Percentiles rank a stretch among this genome's conserved stretches.
These are phyloP conservation scores for Lentinula detonsa DNA, from an alignment of 768 basidiomycete genomes.

Conservation along the genomic window DNA sequence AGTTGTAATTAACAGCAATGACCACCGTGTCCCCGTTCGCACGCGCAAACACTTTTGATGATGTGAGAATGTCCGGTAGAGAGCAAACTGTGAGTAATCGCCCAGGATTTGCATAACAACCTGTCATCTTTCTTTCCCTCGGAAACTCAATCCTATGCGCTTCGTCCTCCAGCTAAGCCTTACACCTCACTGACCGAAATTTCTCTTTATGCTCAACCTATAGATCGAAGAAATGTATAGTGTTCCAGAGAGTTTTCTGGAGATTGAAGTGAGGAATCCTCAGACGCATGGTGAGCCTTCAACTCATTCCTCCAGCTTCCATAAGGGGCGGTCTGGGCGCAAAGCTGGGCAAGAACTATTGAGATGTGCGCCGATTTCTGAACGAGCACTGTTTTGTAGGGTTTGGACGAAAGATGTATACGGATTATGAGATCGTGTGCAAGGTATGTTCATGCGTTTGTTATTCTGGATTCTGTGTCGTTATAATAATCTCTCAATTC, in stretches of 20 bases:
- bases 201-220: neutral
- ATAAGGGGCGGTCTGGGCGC: neutral
- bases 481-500: neutral
- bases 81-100: slow-evolving; percentile 51
- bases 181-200: neutral
- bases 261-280: slow-evolving; percentile 96
- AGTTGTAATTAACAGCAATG: slow-evolving; percentile 15
- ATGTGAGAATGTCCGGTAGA: slow-evolving; percentile 39
- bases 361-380: neutral
- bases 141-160: neutral
- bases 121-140: neutral
- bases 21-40: slow-evolving; percentile 55
- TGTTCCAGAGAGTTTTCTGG: slow-evolving; percentile 93
- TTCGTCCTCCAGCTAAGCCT: neutral
- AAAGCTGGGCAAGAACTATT: neutral
- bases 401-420: slow-evolving; percentile 98
- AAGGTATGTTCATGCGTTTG: slow-evolving; percentile 49
- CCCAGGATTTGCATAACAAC: neutral
- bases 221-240: slow-evolving; percentile 99
- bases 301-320: neutral
- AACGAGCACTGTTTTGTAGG: slow-evolving; percentile 36
- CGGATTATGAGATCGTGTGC: slow-evolving; percentile 98
- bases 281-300: slow-evolving; percentile 81
- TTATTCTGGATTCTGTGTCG: neutral
- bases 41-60: slow-evolving; percentile 53